A percentile compares a stretch with the other conserved stretches of the same genome.
Evolutionary conservation across 495 filamentous ascomycete genomes (phyloP).

Genomic region (Neurospora sp.): DNA sequence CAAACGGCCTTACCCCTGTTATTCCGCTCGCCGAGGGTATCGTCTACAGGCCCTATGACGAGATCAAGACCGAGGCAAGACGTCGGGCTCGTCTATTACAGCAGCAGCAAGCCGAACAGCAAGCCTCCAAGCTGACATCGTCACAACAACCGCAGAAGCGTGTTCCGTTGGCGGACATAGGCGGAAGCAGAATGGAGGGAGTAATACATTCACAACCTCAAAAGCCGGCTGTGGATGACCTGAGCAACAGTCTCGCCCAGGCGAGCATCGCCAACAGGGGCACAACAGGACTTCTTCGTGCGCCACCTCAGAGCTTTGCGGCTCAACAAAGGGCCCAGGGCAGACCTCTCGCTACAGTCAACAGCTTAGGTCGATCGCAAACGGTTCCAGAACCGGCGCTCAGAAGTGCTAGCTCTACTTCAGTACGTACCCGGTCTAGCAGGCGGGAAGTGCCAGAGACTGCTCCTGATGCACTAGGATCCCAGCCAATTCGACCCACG

Average conservation of each 20-base stretch:
- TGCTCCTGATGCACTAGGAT: slow-evolving; percentile 9
- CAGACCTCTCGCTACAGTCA: slow-evolving; percentile 21
- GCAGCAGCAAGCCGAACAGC: slow-evolving; percentile 5
- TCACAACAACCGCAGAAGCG: neutral
- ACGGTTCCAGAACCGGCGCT: slow-evolving; percentile 11
- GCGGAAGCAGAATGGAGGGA: neutral
- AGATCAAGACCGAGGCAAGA: slow-evolving; percentile 26
- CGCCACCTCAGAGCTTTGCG: slow-evolving; percentile 46
- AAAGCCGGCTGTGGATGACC: slow-evolving; percentile 10
- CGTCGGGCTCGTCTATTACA: slow-evolving; percentile 20
- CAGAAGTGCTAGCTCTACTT: slow-evolving; percentile 9
- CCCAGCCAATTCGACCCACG: slow-evolving; percentile 3
- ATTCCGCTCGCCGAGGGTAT: slow-evolving; percentile 59
- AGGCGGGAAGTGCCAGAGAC: neutral
- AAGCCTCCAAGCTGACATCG: neutral
- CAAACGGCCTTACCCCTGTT: slow-evolving; percentile 54
- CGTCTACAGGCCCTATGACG: slow-evolving; percentile 54
- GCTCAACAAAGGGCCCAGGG: slow-evolving; percentile 46
- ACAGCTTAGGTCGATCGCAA: too few relatives aligned
- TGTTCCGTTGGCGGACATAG: neutral
- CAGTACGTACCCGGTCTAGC: neutral
- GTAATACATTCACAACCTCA: neutral
- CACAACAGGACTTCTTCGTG: slow-evolving; percentile 27
- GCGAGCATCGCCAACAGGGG: slow-evolving; percentile 8
- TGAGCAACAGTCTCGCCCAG: slow-evolving; percentile 15